These are phyloP conservation scores for Fusarium sp. DNA, from an alignment of 2,329 filamentous ascomycete species.

Conservation along the genomic window DNA sequence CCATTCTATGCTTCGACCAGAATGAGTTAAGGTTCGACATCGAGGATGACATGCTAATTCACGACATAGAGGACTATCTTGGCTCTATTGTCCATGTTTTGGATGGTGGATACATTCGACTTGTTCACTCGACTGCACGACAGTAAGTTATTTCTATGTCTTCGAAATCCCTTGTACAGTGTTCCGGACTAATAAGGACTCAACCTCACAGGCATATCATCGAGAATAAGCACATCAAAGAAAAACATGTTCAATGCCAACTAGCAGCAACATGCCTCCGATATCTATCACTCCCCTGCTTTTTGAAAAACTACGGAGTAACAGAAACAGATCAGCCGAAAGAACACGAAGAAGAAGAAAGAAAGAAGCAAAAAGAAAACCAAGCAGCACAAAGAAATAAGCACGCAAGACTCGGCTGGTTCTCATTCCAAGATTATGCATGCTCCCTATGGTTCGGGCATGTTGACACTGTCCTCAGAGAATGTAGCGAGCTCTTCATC, in stretches of 20 bases:
- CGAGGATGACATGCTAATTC: conserved; percentile 1
- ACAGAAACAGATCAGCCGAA: no score
- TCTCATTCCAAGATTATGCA: conserved; percentile 9
- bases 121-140: conserved; percentile 3
- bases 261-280: not conserved
- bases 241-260: conserved; percentile 5
- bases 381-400: not conserved
- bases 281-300: not conserved
- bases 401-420: not conserved
- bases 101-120: not conserved
- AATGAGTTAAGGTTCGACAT: not conserved
- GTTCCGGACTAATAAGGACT: no score
- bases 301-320: not conserved
- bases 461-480: not conserved
- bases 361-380: no score
- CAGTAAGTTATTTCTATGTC: no score
- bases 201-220: conserved; percentile 12
- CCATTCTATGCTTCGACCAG: not conserved
- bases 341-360: no score
- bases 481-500: not conserved
- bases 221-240: not conserved
- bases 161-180: no score
- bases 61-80: conserved; percentile 9
- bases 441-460: conserved; percentile 16
- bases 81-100: conserved; percentile 15